A percentile compares a stretch with the other conserved stretches of the same genome.
These are phyloP conservation scores for Talaromyces borbonicus DNA, from an alignment of 495 filamentous ascomycete genomes.

Conservation along the genomic window DNA sequence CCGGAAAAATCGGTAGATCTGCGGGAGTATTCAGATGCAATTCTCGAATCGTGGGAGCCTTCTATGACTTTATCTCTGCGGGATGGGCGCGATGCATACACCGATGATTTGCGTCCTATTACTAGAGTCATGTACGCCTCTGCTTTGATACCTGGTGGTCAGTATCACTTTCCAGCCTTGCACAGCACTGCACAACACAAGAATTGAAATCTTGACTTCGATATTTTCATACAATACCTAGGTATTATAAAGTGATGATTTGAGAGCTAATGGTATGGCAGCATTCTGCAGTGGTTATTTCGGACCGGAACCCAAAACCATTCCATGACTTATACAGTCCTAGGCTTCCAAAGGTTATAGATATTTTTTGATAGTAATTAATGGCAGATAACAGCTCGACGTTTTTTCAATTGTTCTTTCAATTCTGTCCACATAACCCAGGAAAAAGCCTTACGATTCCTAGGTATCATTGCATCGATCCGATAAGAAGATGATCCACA, in stretches of 20 bases:
- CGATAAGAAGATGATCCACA: too few species aligned
- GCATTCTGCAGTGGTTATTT: slow-evolving; percentile 30
- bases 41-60: slow-evolving; percentile 45
- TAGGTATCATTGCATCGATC: too few species aligned
- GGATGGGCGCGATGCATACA: slow-evolving; percentile 15
- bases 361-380: too few species aligned
- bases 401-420: too few species aligned
- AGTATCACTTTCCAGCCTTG: slow-evolving; percentile 13
- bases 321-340: too few species aligned
- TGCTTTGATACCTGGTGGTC: slow-evolving; percentile 52
- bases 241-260: neutral
- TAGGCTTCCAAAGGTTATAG: too few species aligned
- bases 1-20: slow-evolving; percentile 34
- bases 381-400: too few species aligned
- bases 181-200: neutral
- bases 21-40: slow-evolving; percentile 28
- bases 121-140: slow-evolving; percentile 58
- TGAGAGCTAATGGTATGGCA: too few species aligned
- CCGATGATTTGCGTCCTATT: slow-evolving; percentile 47
- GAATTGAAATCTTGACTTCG: neutral
- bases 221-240: neutral
- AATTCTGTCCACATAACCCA: too few species aligned
- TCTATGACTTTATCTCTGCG: slow-evolving; percentile 28
- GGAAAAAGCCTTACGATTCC: too few species aligned
- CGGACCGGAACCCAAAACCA: slow-evolving; percentile 22